phyloP scores from a whole-genome alignment of 768 basidiomycete species.

The Jaapia argillacea region DNA sequence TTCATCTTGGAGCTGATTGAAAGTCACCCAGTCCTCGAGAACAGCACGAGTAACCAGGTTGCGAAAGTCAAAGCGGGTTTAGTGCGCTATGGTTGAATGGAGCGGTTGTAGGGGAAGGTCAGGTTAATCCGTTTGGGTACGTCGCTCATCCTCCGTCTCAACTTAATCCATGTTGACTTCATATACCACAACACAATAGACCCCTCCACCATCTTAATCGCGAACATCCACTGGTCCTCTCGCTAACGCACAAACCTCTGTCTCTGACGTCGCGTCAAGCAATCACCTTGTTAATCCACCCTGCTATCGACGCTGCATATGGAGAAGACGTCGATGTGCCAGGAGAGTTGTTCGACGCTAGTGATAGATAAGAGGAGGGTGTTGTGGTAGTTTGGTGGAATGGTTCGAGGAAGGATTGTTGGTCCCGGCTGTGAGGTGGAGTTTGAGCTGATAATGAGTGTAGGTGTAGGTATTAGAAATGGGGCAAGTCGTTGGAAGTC shows the following conservation, averaged over 20 bases:
- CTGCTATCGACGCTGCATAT: slow-evolving; percentile 41
- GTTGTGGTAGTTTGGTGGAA: slow-evolving; percentile 81
- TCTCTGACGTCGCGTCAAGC: slow-evolving; percentile 59
- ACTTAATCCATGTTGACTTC: neutral
- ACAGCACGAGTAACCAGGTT: slow-evolving; percentile 35
- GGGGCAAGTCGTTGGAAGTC: slow-evolving; percentile 12
- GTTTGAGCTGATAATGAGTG: slow-evolving; percentile 1
- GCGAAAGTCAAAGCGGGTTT: slow-evolving; percentile 41
- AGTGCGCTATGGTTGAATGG: slow-evolving; percentile 82
- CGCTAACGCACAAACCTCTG: slow-evolving; percentile 53
- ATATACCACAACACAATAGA: slow-evolving; percentile 17
- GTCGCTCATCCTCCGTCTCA: slow-evolving; percentile 9
- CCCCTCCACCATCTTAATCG: slow-evolving; percentile 63
- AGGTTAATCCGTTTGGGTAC: slow-evolving; percentile 62
- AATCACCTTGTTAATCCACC: slow-evolving; percentile 63
- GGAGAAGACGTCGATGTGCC: slow-evolving; percentile 39
- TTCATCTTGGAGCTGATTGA: too few species aligned
- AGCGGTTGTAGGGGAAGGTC: slow-evolving; percentile 41
- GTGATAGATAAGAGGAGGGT: slow-evolving; percentile 75
- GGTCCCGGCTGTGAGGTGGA: too few species aligned
- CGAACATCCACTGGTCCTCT: slow-evolving; percentile 54
- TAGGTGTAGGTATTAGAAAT: slow-evolving; percentile 10
- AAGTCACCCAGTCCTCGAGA: too few species aligned
- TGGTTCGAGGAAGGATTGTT: slow-evolving; percentile 74
- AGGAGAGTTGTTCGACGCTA: slow-evolving; percentile 84